Base-by-base conservation (phyloP, 495 filamentous ascomycete species). In the Penicillium paxilli region DNA sequence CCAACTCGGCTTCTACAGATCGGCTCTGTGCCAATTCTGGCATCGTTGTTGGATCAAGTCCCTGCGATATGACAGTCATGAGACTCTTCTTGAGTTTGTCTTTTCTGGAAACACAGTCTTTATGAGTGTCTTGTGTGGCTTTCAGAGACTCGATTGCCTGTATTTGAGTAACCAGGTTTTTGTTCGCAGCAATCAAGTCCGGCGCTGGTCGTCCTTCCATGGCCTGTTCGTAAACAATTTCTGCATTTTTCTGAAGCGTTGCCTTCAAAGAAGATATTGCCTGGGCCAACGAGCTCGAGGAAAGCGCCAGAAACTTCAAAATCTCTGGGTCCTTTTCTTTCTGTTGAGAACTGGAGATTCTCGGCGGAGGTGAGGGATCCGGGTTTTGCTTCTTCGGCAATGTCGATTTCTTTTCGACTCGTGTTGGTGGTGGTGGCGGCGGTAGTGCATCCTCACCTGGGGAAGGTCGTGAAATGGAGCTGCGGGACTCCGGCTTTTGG, bases 201-300 rank as follows among this genome's bases (percentile, higher is more conserved):
- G 67, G 68, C 2, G 68, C 66, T 12, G 60, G 59, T 54, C 63
- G 63, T n/a, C 73, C 72, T 51, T 67, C 65, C 71, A 78, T 75
- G 28, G 67, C 68, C 41, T 69, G 62, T 44, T 74, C 54, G 41
- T 73, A 75, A 10, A 76, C 66, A 44, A 73, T 55, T 35, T 68
- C 67, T 0, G 75, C 67, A 37, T 78, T 77, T 23, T 59, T 69
- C 44, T 66, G 59, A 10, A 71, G 49, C 1, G 61, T 71, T 16
- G 62, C 38, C 41, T 65, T 64, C 14, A 73, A 47, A 17, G 58
- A 50, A 14, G 55, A 25, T 22, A 72, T 62, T 17, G 56, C 46
- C 17, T 49, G 41, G 2, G 64, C 58, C 4, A 77, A 54, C 5
- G 56, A 53, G 0, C 54, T 49, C 5, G 32, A 44, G 9, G 68